Evolutionary conservation across 2,329 filamentous ascomycete genomes (phyloP), one percentile per base, ranked within the genome.

Genomic region (Cryoendolithus antarcticus): DNA sequence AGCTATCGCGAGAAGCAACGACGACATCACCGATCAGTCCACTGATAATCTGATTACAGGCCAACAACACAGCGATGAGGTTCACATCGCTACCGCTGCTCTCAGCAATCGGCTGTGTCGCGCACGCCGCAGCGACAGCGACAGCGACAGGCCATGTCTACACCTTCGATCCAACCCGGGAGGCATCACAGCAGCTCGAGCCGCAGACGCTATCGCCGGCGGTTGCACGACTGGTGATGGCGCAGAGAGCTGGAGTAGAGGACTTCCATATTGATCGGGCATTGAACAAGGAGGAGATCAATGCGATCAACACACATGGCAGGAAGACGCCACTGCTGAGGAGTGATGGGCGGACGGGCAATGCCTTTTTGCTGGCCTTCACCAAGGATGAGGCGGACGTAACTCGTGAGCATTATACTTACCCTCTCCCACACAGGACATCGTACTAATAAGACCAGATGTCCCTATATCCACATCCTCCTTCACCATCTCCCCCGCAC

Each of bases 191-290:
- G 27, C 57, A 49, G 43, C 35, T 56, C 35, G 48, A 54, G 48
- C 12, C 24, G 30, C 32, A 24, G 50, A 59, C 38, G 35, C 53
- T 63, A 43, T 53, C 51, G 4, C 61, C 67, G 10, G 59, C 64
- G 39, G 62, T 63, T 30, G 66, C 69, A 47, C 61, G 69, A 52
- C 53, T 72, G 41, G 62, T 72, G 35, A 51, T 72, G 43, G 69
- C 69, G 36, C 65, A 70, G 53, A 57, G 67, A 49, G 60, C 70
- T 19, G 68, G 67, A 11, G 56, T 72, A 28, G 65, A 68, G 38
- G 60, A 63, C 39, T 71, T 63, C 54, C 67, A 72, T 47, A 52
- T 57, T 15, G 52, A 67, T 35, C 57, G 62, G 41, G 47, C 62
- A 42, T 47, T 56, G 21, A 58, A 58, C 35, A 58, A 64, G 8